phyloP scores from a whole-genome alignment of 2,329 filamentous ascomycete genomes.

The Neofusicoccum kwambonambiense region DNA sequence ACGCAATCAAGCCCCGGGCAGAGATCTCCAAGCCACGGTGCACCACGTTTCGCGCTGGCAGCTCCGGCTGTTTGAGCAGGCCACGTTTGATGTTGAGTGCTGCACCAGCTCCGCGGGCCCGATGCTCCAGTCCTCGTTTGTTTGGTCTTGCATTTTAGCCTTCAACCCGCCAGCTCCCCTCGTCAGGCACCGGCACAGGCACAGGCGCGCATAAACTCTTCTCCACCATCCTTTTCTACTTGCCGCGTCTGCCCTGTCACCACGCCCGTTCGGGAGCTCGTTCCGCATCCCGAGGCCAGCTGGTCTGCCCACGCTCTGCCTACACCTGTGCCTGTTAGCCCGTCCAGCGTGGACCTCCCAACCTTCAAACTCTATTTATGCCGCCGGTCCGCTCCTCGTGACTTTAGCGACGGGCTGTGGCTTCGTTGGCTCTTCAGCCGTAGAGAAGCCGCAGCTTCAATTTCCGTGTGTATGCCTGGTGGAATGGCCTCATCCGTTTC shows the following conservation, averaged over 20 bases:
- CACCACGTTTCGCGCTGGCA: slow-evolving; percentile 12
- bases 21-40: slow-evolving; percentile 15
- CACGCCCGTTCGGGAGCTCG: not conserved
- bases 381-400: not conserved
- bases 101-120: not conserved
- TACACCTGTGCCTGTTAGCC: not conserved
- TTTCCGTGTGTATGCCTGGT: not conserved
- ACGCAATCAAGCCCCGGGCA: slow-evolving; percentile 13
- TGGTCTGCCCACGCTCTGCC: not conserved
- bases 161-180: not conserved
- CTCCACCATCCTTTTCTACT: slow-evolving; percentile 3
- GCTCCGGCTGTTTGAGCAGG: slow-evolving; percentile 9
- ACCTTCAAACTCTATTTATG: not conserved
- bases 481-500: slow-evolving; percentile 19
- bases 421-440: not conserved
- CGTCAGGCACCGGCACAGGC: not conserved
- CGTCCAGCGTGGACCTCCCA: not conserved
- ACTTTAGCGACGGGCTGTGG: not conserved
- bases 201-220: slow-evolving; percentile 7
- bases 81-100: slow-evolving; percentile 11
- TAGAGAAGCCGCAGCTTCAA: not conserved
- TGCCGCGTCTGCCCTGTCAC: not conserved
- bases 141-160: slow-evolving; percentile 13
- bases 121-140: not conserved
- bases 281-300: not conserved